Conservation (phyloP, 352 stramenopile genomes). For the Salisapilia sapeloensis region DNA sequence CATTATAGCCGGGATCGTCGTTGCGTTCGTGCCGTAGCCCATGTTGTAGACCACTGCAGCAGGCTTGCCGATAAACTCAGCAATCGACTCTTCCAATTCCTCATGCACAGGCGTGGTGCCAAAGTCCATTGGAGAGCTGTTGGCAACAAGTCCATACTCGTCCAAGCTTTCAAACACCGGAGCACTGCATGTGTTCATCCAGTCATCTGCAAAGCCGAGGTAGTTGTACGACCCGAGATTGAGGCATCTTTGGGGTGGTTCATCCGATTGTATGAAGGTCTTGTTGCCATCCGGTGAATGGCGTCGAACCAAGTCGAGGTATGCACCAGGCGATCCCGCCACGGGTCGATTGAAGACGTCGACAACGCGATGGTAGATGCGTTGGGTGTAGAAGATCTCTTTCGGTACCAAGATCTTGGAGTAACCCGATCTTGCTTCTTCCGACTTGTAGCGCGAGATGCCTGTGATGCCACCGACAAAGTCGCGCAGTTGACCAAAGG, state of each 20-base stretch:
- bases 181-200: slow-evolving; percentile 74
- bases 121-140: slow-evolving; percentile 11
- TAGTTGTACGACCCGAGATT: slow-evolving; percentile 96
- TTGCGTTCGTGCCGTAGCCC: slow-evolving; percentile 98
- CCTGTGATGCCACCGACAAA: slow-evolving; percentile 10
- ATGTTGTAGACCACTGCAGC: slow-evolving; percentile 96
- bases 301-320: slow-evolving; percentile 82
- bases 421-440: slow-evolving; percentile 15
- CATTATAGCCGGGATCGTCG: slow-evolving; percentile 92
- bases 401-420: slow-evolving; percentile 80
- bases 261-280: slow-evolving; percentile 9
- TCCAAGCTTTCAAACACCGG: slow-evolving; percentile 55
- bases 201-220: slow-evolving; percentile 94
- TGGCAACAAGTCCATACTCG: slow-evolving; percentile 28
- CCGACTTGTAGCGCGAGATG: slow-evolving; percentile 11
- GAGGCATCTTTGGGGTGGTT: slow-evolving; percentile 29
- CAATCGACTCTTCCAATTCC: slow-evolving; percentile 77
- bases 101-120: slow-evolving; percentile 60
- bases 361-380: slow-evolving; percentile 86
- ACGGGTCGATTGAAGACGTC: slow-evolving; percentile 25
- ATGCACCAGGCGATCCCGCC: slow-evolving; percentile 16
- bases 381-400: slow-evolving; percentile 90
- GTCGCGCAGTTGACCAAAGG: slow-evolving; percentile 18
- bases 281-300: slow-evolving; percentile 17
- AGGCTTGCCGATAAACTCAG: slow-evolving; percentile 91